Percentiles rank a stretch among this genome's conserved stretches.
Conservation (phyloP, 306 rosid genomes). For the Comarum palustre region DNA sequence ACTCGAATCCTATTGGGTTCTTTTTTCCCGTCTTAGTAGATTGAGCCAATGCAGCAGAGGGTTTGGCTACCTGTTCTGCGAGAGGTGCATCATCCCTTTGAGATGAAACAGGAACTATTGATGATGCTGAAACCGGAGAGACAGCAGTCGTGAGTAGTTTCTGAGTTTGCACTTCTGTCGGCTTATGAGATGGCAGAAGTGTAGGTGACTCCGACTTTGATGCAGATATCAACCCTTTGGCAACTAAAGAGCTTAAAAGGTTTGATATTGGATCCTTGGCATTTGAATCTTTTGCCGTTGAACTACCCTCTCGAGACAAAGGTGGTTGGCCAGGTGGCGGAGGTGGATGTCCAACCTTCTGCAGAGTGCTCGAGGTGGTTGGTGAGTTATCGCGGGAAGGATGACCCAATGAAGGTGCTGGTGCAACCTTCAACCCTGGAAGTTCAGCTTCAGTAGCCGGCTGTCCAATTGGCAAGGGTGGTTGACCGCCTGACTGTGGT, state of each 20-base stretch:
- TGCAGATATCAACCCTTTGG: constrained; percentile 78
- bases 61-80: constrained; percentile 32
- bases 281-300: constrained; percentile 43
- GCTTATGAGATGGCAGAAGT: constrained; percentile 35
- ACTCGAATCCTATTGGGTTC: constrained; percentile 62
- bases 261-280: constrained; percentile 59
- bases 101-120: constrained; percentile 37
- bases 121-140: constrained; percentile 45
- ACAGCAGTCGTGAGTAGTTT: constrained; percentile 29
- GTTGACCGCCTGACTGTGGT: constrained; percentile 39
- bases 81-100: constrained; percentile 31
- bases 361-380: constrained; percentile 28
- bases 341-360: constrained; percentile 45
- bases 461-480: constrained; percentile 37
- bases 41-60: constrained; percentile 31
- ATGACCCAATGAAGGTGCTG: constrained; percentile 46
- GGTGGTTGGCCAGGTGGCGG: constrained; percentile 36
- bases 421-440: constrained; percentile 32
- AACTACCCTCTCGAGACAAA: constrained; percentile 38
- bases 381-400: constrained; percentile 43
- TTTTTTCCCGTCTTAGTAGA: constrained; percentile 39
- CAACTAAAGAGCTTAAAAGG: constrained; percentile 84
- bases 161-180: constrained; percentile 36
- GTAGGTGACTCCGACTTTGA: constrained; percentile 44
- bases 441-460: constrained; percentile 36